Evolutionary conservation across 2,329 filamentous ascomycete genomes (phyloP).

Genomic region (Pseudomassariella vexata): DNA sequence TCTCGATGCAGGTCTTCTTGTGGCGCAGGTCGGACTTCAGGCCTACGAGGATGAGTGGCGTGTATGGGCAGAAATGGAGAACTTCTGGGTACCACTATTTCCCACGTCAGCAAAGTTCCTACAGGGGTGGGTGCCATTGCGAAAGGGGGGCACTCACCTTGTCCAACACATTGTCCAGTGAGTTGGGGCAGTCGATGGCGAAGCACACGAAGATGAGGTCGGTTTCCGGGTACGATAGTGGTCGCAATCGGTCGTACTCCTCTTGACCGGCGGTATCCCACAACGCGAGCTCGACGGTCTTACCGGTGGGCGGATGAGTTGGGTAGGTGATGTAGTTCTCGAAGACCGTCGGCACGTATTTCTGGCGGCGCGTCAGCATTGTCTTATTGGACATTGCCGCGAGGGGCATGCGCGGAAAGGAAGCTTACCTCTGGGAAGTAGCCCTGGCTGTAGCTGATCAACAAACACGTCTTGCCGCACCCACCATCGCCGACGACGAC

Average conservation of each 20-base stretch:
- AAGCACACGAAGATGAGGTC: slow-evolving; percentile 98
- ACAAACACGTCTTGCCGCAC: slow-evolving; percentile 95
- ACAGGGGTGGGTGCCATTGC: background rate
- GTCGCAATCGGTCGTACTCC: slow-evolving; percentile 93
- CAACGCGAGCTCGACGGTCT: slow-evolving; percentile 91
- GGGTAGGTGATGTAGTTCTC: slow-evolving; percentile 99
- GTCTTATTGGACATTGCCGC: slow-evolving; percentile 5
- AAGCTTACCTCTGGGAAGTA: slow-evolving; percentile 90
- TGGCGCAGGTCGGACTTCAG: slow-evolving; percentile 94
- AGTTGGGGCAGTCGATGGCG: slow-evolving; percentile 97
- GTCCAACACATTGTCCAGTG: slow-evolving; percentile 95
- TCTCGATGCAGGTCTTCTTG: slow-evolving; percentile 96
- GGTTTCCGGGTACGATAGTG: slow-evolving; percentile 95
- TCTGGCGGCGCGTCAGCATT: slow-evolving; percentile 64
- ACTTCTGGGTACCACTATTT: slow-evolving; percentile 96
- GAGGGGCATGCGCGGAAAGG: background rate
- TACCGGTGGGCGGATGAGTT: slow-evolving; percentile 78
- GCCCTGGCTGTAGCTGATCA: slow-evolving; percentile 98
- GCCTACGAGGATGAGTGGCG: slow-evolving; percentile 88
- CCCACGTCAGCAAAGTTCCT: too few relatives aligned
- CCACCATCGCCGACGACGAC: slow-evolving; percentile 97
- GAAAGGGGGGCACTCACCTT: slow-evolving; percentile 60
- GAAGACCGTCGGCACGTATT: slow-evolving; percentile 99
- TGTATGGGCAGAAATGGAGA: slow-evolving; percentile 96
- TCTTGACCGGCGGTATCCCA: slow-evolving; percentile 99